A percentile compares a stretch with the other conserved stretches of the same genome.
Evolutionary conservation across 2,329 filamentous ascomycete genomes (phyloP).

Genomic region (Stemphylium lycopersici): DNA sequence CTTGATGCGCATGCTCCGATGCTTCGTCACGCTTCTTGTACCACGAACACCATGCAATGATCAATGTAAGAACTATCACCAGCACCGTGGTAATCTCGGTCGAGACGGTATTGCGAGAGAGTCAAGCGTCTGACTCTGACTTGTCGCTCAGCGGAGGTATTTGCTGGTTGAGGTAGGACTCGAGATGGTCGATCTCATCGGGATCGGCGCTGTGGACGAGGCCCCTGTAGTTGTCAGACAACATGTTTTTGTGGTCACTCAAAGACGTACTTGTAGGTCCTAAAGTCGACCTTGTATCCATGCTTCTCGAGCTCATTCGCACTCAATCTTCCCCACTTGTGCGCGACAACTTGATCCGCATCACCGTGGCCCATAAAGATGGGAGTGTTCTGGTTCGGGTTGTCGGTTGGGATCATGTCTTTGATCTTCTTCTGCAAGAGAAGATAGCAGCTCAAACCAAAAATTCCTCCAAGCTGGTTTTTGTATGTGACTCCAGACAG

Average conservation of each 20-base stretch:
- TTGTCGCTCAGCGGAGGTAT: slow-evolving; percentile 57
- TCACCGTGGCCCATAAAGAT: slow-evolving; percentile 92
- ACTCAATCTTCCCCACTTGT: slow-evolving; percentile 71
- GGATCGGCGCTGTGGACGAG: slow-evolving; percentile 78
- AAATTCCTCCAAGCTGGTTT: slow-evolving; percentile 82
- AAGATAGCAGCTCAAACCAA: slow-evolving; percentile 83
- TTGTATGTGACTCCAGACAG: slow-evolving; percentile 77
- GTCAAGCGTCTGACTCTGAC: slow-evolving; percentile 42
- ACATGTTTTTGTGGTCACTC: no score
- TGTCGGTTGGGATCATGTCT: slow-evolving; percentile 50
- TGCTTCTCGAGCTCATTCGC: slow-evolving; percentile 69
- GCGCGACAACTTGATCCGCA: slow-evolving; percentile 73
- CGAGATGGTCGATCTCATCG: slow-evolving; percentile 82
- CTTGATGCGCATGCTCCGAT: not conserved
- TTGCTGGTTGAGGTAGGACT: slow-evolving; percentile 63
- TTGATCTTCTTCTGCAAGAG: slow-evolving; percentile 70
- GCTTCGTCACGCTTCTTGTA: slow-evolving; percentile 23
- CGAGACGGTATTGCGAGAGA: slow-evolving; percentile 15
- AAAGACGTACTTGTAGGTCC: slow-evolving; percentile 70
- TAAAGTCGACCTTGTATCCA: slow-evolving; percentile 77
- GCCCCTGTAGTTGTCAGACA: slow-evolving; percentile 55
- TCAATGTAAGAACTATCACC: slow-evolving; percentile 31
- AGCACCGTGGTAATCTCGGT: slow-evolving; percentile 28
- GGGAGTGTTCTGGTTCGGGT: slow-evolving; percentile 74
- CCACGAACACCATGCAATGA: slow-evolving; percentile 36